Evolutionary conservation across 345 rosid species (phyloP), one percentile per base, ranked within the genome.

Genomic region (Litchi chinensis): DNA sequence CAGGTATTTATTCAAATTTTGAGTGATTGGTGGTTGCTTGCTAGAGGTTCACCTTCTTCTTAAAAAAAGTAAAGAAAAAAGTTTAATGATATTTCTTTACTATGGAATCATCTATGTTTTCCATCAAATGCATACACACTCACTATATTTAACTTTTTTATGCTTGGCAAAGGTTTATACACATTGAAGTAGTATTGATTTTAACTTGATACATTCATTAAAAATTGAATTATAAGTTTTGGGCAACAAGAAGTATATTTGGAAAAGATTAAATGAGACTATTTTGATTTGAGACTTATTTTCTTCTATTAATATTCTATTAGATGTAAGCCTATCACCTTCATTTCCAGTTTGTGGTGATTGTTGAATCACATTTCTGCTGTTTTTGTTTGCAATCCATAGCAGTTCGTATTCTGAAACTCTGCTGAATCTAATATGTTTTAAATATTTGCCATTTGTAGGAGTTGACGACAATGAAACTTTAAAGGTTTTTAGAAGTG

Each of bases 401-500:
- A 28, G 76, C 76, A 72, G n/a, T n/a, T 7, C 37, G 16, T 60
- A 28, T 50, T 71, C 13, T 39, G 7, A 16, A 16, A 26, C 43
- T 32, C 63, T 10, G 46, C 11, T 40, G 40, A 43, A 63, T 63
- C 16, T 22, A 8, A 71, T 18, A 56, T 32, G 10, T 41, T 74
- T 77, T 39, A 24, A 5, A 54, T 65, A 59, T 43, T 84, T 50
- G 72, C 10, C n/a, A 6, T 74, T 65, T 87, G 70, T 83, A 96
- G 99, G 99, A 70, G 94, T 94, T 77, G 96, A 94, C 82, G 86
- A 91, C 84, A 79, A 85, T 44, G 97, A 96, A 37, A 92, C 88
- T 0, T 77, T 96, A 74, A 92, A 87, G 91, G 90, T 96, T 68
- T 85, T 86, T 73, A 89, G 91, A 77, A 86, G 83, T 57, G 99